These are phyloP conservation scores for Sarcodon aspratus DNA, from an alignment of 768 basidiomycete species.

Conservation along the genomic window DNA sequence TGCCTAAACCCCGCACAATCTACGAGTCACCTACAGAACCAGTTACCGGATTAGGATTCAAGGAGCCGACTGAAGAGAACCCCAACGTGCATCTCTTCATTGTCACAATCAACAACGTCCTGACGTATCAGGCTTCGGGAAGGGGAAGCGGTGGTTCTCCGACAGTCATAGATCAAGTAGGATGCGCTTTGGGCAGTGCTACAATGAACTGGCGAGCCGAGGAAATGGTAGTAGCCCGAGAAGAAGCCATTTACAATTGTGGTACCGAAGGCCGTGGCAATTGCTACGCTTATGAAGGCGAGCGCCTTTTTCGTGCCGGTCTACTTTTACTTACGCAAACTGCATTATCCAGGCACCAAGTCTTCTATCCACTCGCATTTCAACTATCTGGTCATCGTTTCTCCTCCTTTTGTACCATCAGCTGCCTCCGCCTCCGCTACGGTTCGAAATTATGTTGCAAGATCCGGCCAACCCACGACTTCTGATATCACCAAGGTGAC, in stretches of 20 bases:
- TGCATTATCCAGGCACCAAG: constrained; percentile 46
- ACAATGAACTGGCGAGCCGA: constrained; percentile 63
- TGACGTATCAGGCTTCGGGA: constrained; percentile 67
- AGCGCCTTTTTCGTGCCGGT: constrained; percentile 1
- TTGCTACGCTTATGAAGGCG: constrained; percentile 90
- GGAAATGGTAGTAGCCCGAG: constrained; percentile 76
- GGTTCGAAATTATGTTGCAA: constrained; percentile 60
- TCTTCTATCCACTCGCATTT: constrained; percentile 62
- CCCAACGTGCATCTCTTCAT: constrained; percentile 58
- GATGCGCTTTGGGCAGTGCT: constrained; percentile 76
- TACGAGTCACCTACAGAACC: constrained; percentile 83
- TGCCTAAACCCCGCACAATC: constrained; percentile 81
- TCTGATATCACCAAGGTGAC: constrained; percentile 70
- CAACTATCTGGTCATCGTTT: constrained; percentile 86
- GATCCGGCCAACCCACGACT: constrained; percentile 29
- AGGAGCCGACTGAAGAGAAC: constrained; percentile 35
- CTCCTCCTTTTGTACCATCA: constrained; percentile 68
- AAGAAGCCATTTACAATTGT: constrained; percentile 88
- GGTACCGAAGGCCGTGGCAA: constrained; percentile 72
- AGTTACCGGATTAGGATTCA: constrained; percentile 87
- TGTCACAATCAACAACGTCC: constrained; percentile 75
- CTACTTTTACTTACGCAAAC: neutral
- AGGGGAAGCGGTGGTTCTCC: constrained; percentile 56
- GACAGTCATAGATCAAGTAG: constrained; percentile 74
- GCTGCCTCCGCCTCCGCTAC: constrained; percentile 60